Conservation (phyloP, 345 rosid species). For the Eucalyptus caleyi region DNA sequence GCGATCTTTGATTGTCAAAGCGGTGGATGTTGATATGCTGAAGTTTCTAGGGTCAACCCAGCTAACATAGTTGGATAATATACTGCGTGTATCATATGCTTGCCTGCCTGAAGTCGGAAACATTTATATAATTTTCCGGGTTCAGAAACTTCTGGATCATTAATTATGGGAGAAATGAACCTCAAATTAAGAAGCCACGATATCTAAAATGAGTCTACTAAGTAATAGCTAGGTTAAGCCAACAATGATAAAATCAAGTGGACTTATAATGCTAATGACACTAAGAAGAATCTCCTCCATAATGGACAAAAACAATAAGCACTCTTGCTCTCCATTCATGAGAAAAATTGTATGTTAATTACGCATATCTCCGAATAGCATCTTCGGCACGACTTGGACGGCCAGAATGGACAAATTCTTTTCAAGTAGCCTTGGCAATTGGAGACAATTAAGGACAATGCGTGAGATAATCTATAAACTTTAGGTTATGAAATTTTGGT, state of each 20-base stretch:
- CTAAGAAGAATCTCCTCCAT: not conserved
- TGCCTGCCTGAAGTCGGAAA: not conserved
- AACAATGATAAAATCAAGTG: not conserved
- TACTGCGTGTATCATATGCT: not conserved
- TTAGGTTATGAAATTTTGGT: not conserved
- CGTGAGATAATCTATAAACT: not conserved
- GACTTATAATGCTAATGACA: not conserved
- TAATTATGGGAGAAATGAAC: not conserved
- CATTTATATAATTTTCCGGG: not conserved
- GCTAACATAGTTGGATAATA: not conserved
- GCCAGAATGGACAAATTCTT: not conserved
- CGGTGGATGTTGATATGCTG: not conserved
- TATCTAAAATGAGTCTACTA: not conserved
- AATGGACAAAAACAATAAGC: not conserved
- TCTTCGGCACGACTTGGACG: not conserved
- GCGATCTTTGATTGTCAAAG: not conserved
- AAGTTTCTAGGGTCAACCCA: not conserved
- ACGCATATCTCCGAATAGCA: not conserved
- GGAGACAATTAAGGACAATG: not conserved
- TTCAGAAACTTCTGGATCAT: not conserved
- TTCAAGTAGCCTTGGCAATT: not conserved
- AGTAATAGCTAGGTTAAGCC: not conserved
- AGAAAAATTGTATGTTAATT: not conserved
- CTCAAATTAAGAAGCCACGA: not conserved
- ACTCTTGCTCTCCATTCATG: not conserved